Evolutionary conservation across 2,329 filamentous ascomycete genomes (phyloP), one percentile per base, ranked within the genome.

Genomic region (Aspergillus hortae): DNA sequence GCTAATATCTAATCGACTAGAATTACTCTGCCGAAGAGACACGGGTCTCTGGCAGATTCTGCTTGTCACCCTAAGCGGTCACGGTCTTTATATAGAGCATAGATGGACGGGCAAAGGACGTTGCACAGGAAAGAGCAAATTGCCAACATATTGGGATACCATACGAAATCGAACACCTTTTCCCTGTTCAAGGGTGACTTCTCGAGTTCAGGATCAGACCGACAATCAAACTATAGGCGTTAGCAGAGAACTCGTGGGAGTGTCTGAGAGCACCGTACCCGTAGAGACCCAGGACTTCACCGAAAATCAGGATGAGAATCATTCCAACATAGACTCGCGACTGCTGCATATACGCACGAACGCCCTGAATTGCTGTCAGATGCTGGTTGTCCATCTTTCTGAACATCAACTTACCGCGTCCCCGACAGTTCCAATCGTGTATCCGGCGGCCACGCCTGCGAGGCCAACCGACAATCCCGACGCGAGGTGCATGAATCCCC

Each of bases 301-400:
- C 94, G 70, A 99, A 99, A 83, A 99, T 99, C 58, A 97, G 82
- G 62, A 97, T 97, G 65, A 99, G 77, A 44, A 99, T 92, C 94
- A 97, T 97, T 73, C 94, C 94, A 46, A 99, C 94, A 64, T 96
- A 99, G 60, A 99, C 88, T 58, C 92, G 84, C 46, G 89, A 95
- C 74, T 99, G 94, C 66, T 90, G 85, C 91, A 99, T 96, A 77
- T 95, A 97, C 52, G 91, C 86, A 63, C 94, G 86, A 48, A 97
- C 92, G 55, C 94, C 84, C 80, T 83, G 38, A 21, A 36, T 43
- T 27, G 49, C 21, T 9, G 54, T 71, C 56, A 72, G 61, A 56
- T 21, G 15, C n/a, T 30, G 45, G 40, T 11, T 27, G 23, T 48
- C 33, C 15, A 38, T 21, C 25, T 40, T 14, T 19, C 50, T 23